Evolutionary conservation across 2,329 filamentous ascomycete species (phyloP), one percentile per base, ranked within the genome.

Genomic region (Apiospora arundinis): DNA sequence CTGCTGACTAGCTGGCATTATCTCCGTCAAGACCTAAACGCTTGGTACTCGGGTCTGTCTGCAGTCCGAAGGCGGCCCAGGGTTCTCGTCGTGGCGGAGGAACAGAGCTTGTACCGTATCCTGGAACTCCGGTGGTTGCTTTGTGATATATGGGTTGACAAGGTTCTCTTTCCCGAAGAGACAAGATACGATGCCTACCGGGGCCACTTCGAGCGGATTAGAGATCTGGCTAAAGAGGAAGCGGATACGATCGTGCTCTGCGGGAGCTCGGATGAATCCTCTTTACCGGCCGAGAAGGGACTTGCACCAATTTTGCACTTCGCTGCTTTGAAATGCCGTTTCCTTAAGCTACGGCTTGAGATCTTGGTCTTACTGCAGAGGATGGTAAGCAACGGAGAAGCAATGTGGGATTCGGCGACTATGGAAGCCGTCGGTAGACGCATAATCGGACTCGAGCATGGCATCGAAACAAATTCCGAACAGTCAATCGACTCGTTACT

Each of bases 251-350:
- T 25, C 37, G 25, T 12, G 12, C 12, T 42, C 16, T 37, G 44
- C 3, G 44, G 44, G 21, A 4, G 49, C 6, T n/a, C 48, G 14
- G 70, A 32, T 1, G 12, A 52, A 4, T 2, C 2, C 49, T 2
- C 74, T 74, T 49, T 52, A 60, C 32, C 75, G 28, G 40, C 74
- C 25, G 73, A 73, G 42, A 74, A 74, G 73, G 74, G 70, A 6
- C 9, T 73, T 11, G n/a, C 70, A 3, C 74, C 74, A 16, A 65
- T 75, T 32, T 60, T 76, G 7, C 68, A 75, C 40, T 76, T 76
- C 44, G 74, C 74, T 4, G 70, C 74, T 8, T 69, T 76, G 63
- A 76, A 76, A 45, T 76, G 74, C 46, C 70, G 74, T 4, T 73
- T 68, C 25, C 70, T 75, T 37, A 18, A 52, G 5, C 45, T 73